These are phyloP conservation scores for Diplocarpon rosae DNA, from an alignment of 2,329 filamentous ascomycete genomes.

Conservation along the genomic window DNA sequence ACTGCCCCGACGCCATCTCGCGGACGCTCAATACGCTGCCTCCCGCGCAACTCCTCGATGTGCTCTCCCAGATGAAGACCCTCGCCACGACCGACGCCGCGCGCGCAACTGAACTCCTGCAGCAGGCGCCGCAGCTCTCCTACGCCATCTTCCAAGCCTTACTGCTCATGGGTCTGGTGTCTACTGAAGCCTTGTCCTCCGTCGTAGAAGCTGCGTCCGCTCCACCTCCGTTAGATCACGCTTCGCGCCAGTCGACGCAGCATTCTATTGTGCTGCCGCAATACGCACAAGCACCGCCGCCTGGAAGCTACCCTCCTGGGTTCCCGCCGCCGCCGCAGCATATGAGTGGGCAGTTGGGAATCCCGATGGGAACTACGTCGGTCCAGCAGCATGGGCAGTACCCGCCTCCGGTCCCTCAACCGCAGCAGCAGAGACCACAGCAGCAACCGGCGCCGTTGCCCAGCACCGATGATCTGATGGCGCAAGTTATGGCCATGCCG, in stretches of 20 bases:
- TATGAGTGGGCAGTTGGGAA: conserved; percentile 28
- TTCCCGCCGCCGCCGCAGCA: conserved; percentile 30
- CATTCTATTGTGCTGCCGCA: conserved; percentile 8
- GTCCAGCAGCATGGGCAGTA: conserved; percentile 28
- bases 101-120: conserved; percentile 75
- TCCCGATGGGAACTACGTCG: conserved; percentile 35
- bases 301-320: conserved; percentile 28
- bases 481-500: conserved; percentile 71
- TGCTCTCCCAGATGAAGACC: conserved; percentile 88
- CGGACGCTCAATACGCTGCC: conserved; percentile 80
- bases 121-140: conserved; percentile 81
- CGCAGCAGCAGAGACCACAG: conserved; percentile 24
- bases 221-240: conserved; percentile 31
- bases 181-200: conserved; percentile 68
- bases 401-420: conserved; percentile 17
- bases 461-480: conserved; percentile 63
- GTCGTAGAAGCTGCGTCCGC: conserved; percentile 54
- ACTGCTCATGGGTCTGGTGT: conserved; percentile 84
- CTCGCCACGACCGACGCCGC: conserved; percentile 72
- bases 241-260: conserved; percentile 13
- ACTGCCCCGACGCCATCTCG: conserved; percentile 82
- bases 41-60: conserved; percentile 80
- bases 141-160: conserved; percentile 94
- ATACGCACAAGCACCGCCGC: conserved; percentile 16
- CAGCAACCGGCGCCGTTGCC: conserved; percentile 33